phyloP scores from a whole-genome alignment of 371 early-diverging fungal genomes.

The Parasitella parasitica region DNA sequence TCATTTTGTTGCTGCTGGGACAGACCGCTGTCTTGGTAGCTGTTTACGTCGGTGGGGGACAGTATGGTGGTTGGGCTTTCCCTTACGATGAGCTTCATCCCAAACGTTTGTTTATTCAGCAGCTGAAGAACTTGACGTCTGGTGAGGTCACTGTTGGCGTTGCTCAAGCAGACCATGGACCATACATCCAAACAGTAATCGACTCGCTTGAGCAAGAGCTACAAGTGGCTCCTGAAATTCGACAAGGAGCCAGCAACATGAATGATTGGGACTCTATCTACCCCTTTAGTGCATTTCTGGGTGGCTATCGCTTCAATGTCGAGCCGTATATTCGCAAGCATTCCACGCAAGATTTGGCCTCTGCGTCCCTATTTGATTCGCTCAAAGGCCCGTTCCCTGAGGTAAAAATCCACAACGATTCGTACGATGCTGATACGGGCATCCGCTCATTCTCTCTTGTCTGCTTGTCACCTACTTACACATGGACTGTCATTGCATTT shows the following conservation, averaged over 20 bases:
- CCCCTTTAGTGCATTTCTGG: slow-evolving; percentile 71
- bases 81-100: slow-evolving; percentile 71
- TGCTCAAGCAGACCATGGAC: slow-evolving; percentile 67
- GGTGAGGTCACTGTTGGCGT: slow-evolving; percentile 58
- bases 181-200: slow-evolving; percentile 51
- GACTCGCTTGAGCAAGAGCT: slow-evolving; percentile 43
- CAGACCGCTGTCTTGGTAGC: slow-evolving; percentile 44
- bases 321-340: slow-evolving; percentile 48
- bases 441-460: slow-evolving; percentile 53
- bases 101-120: slow-evolving; percentile 63
- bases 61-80: slow-evolving; percentile 39
- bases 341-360: not conserved
- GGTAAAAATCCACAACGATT: slow-evolving; percentile 44
- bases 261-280: slow-evolving; percentile 67
- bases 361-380: slow-evolving; percentile 16
- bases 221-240: slow-evolving; percentile 33
- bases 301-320: slow-evolving; percentile 60
- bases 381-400: slow-evolving; percentile 43
- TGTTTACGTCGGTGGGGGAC: slow-evolving; percentile 36
- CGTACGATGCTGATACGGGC: slow-evolving; percentile 52
- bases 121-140: slow-evolving; percentile 64
- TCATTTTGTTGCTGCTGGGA: slow-evolving; percentile 32
- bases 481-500: slow-evolving; percentile 70
- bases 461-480: slow-evolving; percentile 59
- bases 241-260: slow-evolving; percentile 34